phyloP scores from a whole-genome alignment of 768 basidiomycete species.

The Trametes sanguinea region DNA sequence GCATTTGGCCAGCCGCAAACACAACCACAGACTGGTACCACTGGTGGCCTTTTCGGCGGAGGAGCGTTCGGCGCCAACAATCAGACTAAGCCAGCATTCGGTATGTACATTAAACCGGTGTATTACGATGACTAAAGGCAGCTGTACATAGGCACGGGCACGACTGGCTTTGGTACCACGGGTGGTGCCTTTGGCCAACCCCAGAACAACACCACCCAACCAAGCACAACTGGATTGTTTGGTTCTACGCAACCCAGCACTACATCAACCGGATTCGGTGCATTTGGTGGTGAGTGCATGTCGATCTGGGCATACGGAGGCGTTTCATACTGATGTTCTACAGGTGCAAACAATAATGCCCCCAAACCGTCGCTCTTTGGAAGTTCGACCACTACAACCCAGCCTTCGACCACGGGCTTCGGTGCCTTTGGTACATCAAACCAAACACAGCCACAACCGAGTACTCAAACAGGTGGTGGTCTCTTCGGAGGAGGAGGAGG shows the following conservation, averaged over 20 bases:
- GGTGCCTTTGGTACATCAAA: slow-evolving; percentile 39
- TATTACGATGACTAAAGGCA: neutral
- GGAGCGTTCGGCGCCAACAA: slow-evolving; percentile 18
- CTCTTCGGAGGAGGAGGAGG: slow-evolving; percentile 23
- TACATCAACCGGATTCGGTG: slow-evolving; percentile 37
- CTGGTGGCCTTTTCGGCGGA: slow-evolving; percentile 26
- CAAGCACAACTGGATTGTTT: slow-evolving; percentile 37
- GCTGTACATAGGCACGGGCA: slow-evolving; percentile 12
- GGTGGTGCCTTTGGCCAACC: slow-evolving; percentile 41
- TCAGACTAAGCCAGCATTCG: slow-evolving; percentile 37
- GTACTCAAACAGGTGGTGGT: slow-evolving; percentile 23
- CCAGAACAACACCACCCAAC: slow-evolving; percentile 27
- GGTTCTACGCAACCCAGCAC: slow-evolving; percentile 36
- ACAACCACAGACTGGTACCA: slow-evolving; percentile 16
- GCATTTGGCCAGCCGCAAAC: slow-evolving; percentile 34
- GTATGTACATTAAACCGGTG: slow-evolving; percentile 36
- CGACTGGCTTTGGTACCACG: slow-evolving; percentile 27
- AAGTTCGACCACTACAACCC: slow-evolving; percentile 6
- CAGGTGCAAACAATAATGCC: slow-evolving; percentile 31
- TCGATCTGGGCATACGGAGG: neutral
- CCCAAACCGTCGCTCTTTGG: slow-evolving; percentile 54
- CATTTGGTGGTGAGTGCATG: slow-evolving; percentile 34
- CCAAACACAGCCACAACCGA: slow-evolving; percentile 39
- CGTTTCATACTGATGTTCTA: neutral
- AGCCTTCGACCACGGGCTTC: slow-evolving; percentile 32